phyloP scores from a whole-genome alignment of 805 yeast species.

The Candida tallmaniae region DNA sequence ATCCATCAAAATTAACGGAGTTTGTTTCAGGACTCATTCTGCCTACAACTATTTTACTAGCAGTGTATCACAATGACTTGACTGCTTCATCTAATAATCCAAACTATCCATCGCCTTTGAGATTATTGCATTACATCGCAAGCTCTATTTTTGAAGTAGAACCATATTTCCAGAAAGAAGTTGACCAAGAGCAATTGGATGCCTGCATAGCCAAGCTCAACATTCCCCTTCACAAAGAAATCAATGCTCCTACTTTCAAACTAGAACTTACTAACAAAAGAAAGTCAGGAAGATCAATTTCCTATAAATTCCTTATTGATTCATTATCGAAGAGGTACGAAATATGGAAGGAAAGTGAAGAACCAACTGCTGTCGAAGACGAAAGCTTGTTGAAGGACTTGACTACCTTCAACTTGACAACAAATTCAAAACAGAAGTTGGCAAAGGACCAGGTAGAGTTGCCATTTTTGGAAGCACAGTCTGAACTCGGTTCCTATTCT shows the following conservation, averaged over 20 bases:
- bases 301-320: slow-evolving; percentile 53
- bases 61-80: slow-evolving; percentile 32
- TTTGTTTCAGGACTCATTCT: slow-evolving; percentile 45
- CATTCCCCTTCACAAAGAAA: slow-evolving; percentile 41
- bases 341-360: slow-evolving; percentile 21
- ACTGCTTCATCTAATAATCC: slow-evolving; percentile 16
- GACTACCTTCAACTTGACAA: slow-evolving; percentile 83
- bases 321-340: slow-evolving; percentile 40
- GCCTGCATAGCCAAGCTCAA: slow-evolving; percentile 33
- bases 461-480: slow-evolving; percentile 90
- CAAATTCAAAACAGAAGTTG: slow-evolving; percentile 66
- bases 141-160: slow-evolving; percentile 63
- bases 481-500: slow-evolving; percentile 53
- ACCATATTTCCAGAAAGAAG: slow-evolving; percentile 30
- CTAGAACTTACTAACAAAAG: slow-evolving; percentile 63
- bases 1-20: slow-evolving; percentile 40
- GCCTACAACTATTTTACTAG: slow-evolving; percentile 30
- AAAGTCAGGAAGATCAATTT: slow-evolving; percentile 76
- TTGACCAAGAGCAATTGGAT: slow-evolving; percentile 49
- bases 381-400: slow-evolving; percentile 59
- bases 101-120: slow-evolving; percentile 50
- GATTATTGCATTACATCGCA: slow-evolving; percentile 64
- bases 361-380: slow-evolving; percentile 31
- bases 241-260: slow-evolving; percentile 45
- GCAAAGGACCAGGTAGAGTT: slow-evolving; percentile 84